Percentiles rank a stretch among this genome's conserved stretches.
Evolutionary conservation across 208 protist species (phyloP).

Genomic region (Trypanosoma cruzi): DNA sequence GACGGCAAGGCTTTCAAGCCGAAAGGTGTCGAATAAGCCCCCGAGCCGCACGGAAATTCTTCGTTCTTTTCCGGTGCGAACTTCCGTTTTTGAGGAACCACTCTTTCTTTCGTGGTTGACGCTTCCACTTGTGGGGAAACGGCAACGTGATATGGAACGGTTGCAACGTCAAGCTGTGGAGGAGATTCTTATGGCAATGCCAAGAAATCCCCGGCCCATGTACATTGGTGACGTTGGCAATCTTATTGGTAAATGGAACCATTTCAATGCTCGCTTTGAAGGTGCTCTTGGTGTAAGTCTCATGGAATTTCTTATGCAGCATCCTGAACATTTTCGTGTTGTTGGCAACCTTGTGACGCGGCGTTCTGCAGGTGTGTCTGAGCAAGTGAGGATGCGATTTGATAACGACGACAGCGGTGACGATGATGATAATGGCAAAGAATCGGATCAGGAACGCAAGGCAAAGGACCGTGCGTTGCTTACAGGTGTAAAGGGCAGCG

Average conservation of each 20-base stretch:
- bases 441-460: conserved; percentile 51
- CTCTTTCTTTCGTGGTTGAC: conserved; percentile 47
- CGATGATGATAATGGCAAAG: conserved; percentile 37
- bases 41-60: conserved; percentile 31
- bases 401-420: conserved; percentile 51
- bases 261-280: conserved; percentile 84
- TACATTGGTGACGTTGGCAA: conserved; percentile 89
- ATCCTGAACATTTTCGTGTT: conserved; percentile 68
- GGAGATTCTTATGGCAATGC: conserved; percentile 90
- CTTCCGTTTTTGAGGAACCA: conserved; percentile 20
- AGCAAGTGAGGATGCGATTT: conserved; percentile 78
- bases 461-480: conserved; percentile 64
- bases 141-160: conserved; percentile 41
- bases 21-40: conserved; percentile 15
- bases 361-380: conserved; percentile 49
- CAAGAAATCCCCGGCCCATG: conserved; percentile 68
- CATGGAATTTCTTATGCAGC: conserved; percentile 65
- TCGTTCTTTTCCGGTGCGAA: conserved; percentile 51
- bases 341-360: conserved; percentile 78
- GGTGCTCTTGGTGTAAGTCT: conserved; percentile 75
- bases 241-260: conserved; percentile 83
- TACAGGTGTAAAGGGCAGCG: conserved; percentile 39
- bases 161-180: conserved; percentile 63
- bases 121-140: conserved; percentile 58
- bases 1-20: conserved; percentile 28